Conservation (phyloP, 805 yeast genomes). For the Pichia thaimueangensis region DNA sequence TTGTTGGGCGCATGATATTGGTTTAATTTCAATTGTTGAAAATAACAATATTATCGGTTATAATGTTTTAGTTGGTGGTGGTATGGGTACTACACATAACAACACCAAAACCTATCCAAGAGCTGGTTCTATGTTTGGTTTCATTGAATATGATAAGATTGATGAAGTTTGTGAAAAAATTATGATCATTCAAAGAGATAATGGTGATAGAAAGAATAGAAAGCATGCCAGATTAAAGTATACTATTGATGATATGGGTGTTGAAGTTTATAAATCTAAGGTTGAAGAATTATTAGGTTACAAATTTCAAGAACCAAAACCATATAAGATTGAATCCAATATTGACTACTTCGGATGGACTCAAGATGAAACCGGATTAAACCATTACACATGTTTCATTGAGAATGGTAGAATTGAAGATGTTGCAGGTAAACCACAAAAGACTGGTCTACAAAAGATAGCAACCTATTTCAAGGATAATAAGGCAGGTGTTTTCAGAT, state of each 20-base stretch:
- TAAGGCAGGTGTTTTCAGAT: slow-evolving; percentile 78
- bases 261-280: slow-evolving; percentile 68
- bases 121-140: slow-evolving; percentile 85
- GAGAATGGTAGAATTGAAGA: slow-evolving; percentile 97
- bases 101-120: slow-evolving; percentile 95
- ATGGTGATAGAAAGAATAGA: slow-evolving; percentile 93
- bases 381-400: slow-evolving; percentile 90
- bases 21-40: slow-evolving; percentile 79
- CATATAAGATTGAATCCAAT: slow-evolving; percentile 77
- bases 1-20: slow-evolving; percentile 93
- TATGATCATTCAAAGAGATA: slow-evolving; percentile 89
- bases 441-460: slow-evolving; percentile 73
- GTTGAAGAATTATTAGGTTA: slow-evolving; percentile 82
- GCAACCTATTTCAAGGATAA: slow-evolving; percentile 59
- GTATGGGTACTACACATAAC: slow-evolving; percentile 98
- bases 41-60: slow-evolving; percentile 67
- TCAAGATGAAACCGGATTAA: slow-evolving; percentile 72
- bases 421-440: slow-evolving; percentile 83
- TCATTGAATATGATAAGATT: slow-evolving; percentile 57
- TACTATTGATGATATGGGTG: slow-evolving; percentile 91
- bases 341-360: slow-evolving; percentile 93
- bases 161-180: slow-evolving; percentile 81
- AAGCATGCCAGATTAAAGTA: slow-evolving; percentile 97
- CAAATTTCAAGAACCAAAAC: slow-evolving; percentile 61
- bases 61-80: slow-evolving; percentile 93